Evolutionary conservation across 192 early-diverging fungal genomes (phyloP).

Genomic region (Spizellomyces punctatus): DNA sequence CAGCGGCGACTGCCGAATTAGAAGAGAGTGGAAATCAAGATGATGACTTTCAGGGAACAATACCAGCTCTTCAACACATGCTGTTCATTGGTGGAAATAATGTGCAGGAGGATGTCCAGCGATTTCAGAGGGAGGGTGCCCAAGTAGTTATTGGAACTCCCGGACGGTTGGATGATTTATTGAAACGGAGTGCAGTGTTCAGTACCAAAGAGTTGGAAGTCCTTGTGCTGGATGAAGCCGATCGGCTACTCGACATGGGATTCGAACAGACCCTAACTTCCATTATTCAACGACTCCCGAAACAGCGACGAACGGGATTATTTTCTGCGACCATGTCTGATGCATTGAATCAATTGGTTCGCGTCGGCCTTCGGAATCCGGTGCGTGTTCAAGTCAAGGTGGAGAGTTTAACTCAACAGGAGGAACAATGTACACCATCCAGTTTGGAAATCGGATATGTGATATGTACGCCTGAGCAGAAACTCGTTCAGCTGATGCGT

Average conservation of each 20-base stretch:
- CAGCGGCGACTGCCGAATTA: not conserved
- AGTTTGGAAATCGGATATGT: slow-evolving; percentile 64
- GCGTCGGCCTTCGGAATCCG: slow-evolving; percentile 89
- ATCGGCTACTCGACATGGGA: slow-evolving; percentile 92
- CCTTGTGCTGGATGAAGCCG: slow-evolving; percentile 93
- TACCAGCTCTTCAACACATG: slow-evolving; percentile 44
- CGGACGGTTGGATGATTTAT: slow-evolving; percentile 82
- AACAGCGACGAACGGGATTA: slow-evolving; percentile 92
- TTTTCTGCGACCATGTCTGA: slow-evolving; percentile 98
- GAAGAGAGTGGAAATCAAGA: slow-evolving; percentile 35
- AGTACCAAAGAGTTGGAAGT: slow-evolving; percentile 83
- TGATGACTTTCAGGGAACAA: slow-evolving; percentile 17
- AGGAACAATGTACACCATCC: slow-evolving; percentile 65
- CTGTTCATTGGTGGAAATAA: slow-evolving; percentile 77
- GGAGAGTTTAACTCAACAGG: slow-evolving; percentile 49
- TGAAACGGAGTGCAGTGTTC: slow-evolving; percentile 50
- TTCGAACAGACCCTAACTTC: slow-evolving; percentile 78
- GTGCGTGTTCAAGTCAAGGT: slow-evolving; percentile 89
- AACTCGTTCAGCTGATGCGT: slow-evolving; percentile 71
- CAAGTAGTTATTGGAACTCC: slow-evolving; percentile 92
- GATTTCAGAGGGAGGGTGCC: slow-evolving; percentile 65
- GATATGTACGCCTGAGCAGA: slow-evolving; percentile 78
- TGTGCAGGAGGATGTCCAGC: slow-evolving; percentile 62
- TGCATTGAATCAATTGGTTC: slow-evolving; percentile 76
- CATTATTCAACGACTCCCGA: slow-evolving; percentile 82